Evolutionary conservation across 306 rosid genomes (phyloP), one percentile per base, ranked within the genome.

Genomic region (Begonia loranthoides): DNA sequence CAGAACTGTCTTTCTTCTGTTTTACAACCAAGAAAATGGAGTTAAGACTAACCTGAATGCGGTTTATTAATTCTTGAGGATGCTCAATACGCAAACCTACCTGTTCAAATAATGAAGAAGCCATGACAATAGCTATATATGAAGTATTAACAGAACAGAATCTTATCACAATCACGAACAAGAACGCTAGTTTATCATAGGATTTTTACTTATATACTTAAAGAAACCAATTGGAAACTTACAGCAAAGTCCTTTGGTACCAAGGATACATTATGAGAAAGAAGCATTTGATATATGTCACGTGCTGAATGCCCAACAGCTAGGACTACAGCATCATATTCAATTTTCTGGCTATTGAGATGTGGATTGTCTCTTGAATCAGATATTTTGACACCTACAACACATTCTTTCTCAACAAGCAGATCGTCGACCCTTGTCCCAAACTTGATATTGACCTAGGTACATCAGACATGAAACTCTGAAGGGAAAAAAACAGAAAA

Each of bases 231-330:
- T 13, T 49, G 55, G 57, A 62, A 67, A 85, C 97, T 78, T 70
- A 90, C 97, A 45, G 97, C 44, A 76, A 90, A 85, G 70, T 85
- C 95, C 67, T 82, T 90, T 9, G 92, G 92, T 45, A 72, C 62
- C 82, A 90, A 69, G 57, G 69, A 78, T 63, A 90, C 62, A 52
- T 82, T 69, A 73, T 85, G 95, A 65, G 86, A 75, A 70, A 74
- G 68, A 75, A 90, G 95, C 74, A 77, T 75, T 65, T 80, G 82
- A 72, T 90, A 90, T 15, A 66, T 56, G 71, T 90, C 95, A 41
- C 97, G 92, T 28, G 97, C 97, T 70, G 95, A 90, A 85, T 90
- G 97, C 54, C 97, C 97, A 59, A 90, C 94, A 21, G 95, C 97
- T 67, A 90, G 74, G 73, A 90, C 70, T 62, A 82, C 78, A 56